Evolutionary conservation across 108 stramenopile genomes (phyloP).

Genomic region (Parietichytrium sp.): DNA sequence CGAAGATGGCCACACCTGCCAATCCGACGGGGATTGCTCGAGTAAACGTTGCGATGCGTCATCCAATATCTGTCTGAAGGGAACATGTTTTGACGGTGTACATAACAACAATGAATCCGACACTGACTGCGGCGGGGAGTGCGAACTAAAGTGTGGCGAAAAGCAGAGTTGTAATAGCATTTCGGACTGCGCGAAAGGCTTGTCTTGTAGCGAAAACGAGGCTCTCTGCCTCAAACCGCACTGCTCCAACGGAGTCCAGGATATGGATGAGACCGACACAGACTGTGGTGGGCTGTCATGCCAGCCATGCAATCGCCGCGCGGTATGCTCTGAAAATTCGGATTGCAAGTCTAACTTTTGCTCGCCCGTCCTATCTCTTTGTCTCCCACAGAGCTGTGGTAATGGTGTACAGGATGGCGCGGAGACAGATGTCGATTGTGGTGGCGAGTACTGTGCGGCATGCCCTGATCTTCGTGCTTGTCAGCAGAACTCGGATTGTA

Average conservation of each 20-base stretch:
- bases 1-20: not conserved
- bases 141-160: not conserved
- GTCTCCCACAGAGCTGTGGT: slow-evolving; percentile 5
- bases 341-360: not conserved
- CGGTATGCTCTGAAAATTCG: not conserved
- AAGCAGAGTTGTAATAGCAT: not conserved
- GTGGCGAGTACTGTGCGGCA: not conserved
- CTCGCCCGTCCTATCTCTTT: not conserved
- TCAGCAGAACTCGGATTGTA: too few relatives aligned
- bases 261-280: slow-evolving; percentile 29
- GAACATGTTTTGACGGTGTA: not conserved
- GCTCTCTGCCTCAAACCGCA: not conserved
- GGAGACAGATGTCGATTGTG: slow-evolving; percentile 23
- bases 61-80: not conserved
- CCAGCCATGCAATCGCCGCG: not conserved
- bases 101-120: slow-evolving; percentile 4
- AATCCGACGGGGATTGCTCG: not conserved
- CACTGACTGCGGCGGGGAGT: not conserved
- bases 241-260: slow-evolving; percentile 39
- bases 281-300: slow-evolving; percentile 39
- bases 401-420: slow-evolving; percentile 30
- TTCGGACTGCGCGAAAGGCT: not conserved
- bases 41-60: not conserved
- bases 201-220: not conserved
- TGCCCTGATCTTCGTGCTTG: too few relatives aligned